Base-by-base conservation (phyloP, 495 filamentous ascomycete genomes). In the Physcia stellaris region DNA sequence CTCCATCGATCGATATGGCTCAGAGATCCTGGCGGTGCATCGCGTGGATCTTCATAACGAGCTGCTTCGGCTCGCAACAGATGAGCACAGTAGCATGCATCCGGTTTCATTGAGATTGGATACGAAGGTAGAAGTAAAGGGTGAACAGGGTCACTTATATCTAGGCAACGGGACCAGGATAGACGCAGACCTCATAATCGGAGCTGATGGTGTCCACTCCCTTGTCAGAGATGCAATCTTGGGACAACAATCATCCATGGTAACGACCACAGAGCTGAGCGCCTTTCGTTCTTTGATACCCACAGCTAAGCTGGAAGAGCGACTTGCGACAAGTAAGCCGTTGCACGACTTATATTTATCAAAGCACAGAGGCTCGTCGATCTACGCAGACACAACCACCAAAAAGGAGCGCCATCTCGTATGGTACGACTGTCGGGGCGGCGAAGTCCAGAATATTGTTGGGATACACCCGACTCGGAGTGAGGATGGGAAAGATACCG, bases 41-140 rank as follows among this genome's bases (percentile, higher is more conserved):
- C 55, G 72, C 2, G 64, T 68, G 1, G 70, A 70, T 56, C 42
- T 63, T 42, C 66, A 71, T 52, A 48, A 47, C 1, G 67, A 65
- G 36, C 43, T 77, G 21, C 45, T 58, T 37, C 39, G 52, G 11
- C 32, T 59, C 13, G 63, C 61, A 0, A 47, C 50, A 4, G 41
- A 49, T 0, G 41, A 37, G 2, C 47, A 52, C 1, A 18, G 22
- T 3, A 50, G 46, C 27, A 41, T 69, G 18, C 46, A 52, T 6
- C 33, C 51, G 5, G 28, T 17, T 2, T 35, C 47, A 16, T n/a
- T 17, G 7, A 42, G 55, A 4, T 23, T 43, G 10, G 10, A 32
- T 2, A 40, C 43, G 36, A 51, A 69, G 28, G 42, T 53, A 1
- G 57, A 66, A 15, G 40, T 42, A 0, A 64, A 64, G 0, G 44